Percentiles rank a stretch among this genome's conserved stretches.
phyloP scores from a whole-genome alignment of 2,329 filamentous ascomycete species.

The Sarocladium oryzae region DNA sequence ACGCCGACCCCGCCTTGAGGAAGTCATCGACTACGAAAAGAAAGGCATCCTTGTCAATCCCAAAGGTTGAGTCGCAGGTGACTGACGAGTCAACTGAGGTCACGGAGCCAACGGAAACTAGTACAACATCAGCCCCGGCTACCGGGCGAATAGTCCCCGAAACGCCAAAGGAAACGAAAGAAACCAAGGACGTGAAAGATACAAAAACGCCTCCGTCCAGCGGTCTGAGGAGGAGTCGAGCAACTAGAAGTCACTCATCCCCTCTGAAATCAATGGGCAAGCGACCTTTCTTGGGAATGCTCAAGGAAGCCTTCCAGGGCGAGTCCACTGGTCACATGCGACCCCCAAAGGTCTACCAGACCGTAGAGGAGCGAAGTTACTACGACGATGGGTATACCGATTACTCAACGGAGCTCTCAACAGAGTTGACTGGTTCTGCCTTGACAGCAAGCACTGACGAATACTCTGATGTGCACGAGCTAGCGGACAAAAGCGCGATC shows the following conservation, averaged over 20 bases:
- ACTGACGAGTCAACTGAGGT: slow-evolving; percentile 6
- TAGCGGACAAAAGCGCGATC: slow-evolving; percentile 15
- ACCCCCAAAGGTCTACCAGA: slow-evolving; percentile 41
- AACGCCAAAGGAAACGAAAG: slow-evolving; percentile 21
- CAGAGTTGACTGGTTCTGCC: neutral
- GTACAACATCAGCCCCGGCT: neutral
- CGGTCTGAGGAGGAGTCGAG: slow-evolving; percentile 48
- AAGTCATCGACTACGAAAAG: too few species aligned
- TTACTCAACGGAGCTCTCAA: neutral
- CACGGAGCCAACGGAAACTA: neutral
- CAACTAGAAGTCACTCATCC: slow-evolving; percentile 44
- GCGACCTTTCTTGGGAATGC: slow-evolving; percentile 48
- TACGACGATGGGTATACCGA: slow-evolving; percentile 17
- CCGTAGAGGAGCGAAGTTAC: slow-evolving; percentile 34
- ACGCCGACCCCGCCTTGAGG: too few species aligned
- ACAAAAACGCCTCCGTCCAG: slow-evolving; percentile 27
- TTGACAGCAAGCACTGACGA: slow-evolving; percentile 10
- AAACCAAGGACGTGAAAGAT: slow-evolving; percentile 13
- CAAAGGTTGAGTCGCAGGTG: neutral
- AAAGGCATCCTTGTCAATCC: neutral
- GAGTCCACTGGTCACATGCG: slow-evolving; percentile 46
- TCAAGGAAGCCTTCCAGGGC: slow-evolving; percentile 57
- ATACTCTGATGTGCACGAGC: slow-evolving; percentile 14
- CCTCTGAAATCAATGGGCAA: slow-evolving; percentile 41
- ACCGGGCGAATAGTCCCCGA: slow-evolving; percentile 11